Conservation (phyloP, 2,329 filamentous ascomycete species). For the Hymenoscyphus albidus region DNA sequence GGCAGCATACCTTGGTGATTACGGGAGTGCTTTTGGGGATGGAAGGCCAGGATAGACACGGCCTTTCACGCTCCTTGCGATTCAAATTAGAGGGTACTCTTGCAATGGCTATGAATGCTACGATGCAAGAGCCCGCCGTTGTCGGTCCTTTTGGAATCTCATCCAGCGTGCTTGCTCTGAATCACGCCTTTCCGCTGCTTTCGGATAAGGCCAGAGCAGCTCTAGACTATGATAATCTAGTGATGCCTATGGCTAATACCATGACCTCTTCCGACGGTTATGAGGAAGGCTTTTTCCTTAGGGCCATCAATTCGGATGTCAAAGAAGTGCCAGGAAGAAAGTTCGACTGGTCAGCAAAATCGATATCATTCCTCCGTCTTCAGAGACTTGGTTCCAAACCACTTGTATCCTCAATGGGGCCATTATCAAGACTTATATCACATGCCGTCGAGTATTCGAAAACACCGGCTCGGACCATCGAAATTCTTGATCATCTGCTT, state of each 20-base stretch:
- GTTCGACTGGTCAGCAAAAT: constrained; percentile 57
- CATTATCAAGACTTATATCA: constrained; percentile 58
- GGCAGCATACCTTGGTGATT: constrained; percentile 63
- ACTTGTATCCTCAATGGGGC: constrained; percentile 57
- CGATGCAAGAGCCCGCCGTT: constrained; percentile 49
- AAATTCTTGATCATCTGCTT: constrained; percentile 50
- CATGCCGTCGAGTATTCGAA: constrained; percentile 56
- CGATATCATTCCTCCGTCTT: constrained; percentile 54
- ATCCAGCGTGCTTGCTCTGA: constrained; percentile 57
- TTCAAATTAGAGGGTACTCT: constrained; percentile 57
- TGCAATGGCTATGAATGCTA: constrained; percentile 57
- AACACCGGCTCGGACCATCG: constrained; percentile 41
- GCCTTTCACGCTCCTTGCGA: constrained; percentile 49
- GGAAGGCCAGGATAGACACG: constrained; percentile 52
- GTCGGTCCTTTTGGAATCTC: constrained; percentile 47
- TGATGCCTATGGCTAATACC: constrained; percentile 54
- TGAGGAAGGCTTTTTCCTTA: constrained; percentile 61
- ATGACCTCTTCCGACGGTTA: constrained; percentile 60
- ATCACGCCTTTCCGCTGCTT: constrained; percentile 59
- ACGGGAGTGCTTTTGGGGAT: constrained; percentile 60
- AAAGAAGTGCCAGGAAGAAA: constrained; percentile 45
- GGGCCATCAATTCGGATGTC: constrained; percentile 59
- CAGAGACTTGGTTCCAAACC: constrained; percentile 53
- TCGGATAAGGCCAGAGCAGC: constrained; percentile 48
- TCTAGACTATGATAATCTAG: constrained; percentile 55